Base-by-base conservation (phyloP, 805 yeast species). In the Kodamaea kaohsiungensis region DNA sequence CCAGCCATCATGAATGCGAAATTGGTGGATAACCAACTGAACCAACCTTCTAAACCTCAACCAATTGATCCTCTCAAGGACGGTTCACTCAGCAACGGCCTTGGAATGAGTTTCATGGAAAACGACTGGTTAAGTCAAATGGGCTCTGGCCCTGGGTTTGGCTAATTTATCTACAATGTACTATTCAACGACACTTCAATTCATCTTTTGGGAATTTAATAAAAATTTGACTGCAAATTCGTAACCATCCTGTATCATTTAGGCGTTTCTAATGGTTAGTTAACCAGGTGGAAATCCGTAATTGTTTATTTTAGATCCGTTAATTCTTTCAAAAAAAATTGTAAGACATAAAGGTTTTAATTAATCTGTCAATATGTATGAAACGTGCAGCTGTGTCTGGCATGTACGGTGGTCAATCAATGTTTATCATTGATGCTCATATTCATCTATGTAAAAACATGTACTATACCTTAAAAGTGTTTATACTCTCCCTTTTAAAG, bases 121-220 rank as follows among this genome's bases (percentile, higher is more conserved):
- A 48, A 57, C 40, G 73, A 69, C 53, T 70, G 75, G 75, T 61
- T 69, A 52, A 65, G 67, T 45, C 63, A 63, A 55, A 64, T 70
- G 65, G 74, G 71, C 3, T 59, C 71, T 0, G 72, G 72, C 1
- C 71, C 73, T 2, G 71, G 73, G 10, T 69, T 69, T 50, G 60
- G 58, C 13, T 63, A 51, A 40, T 40, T 38, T 10, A 22, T 40
- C 35, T 40, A 40, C 45, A 19, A 40, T 30, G 35, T 30, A 30
- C 35, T 30, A 30, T 30, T 30, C 35, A 30, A 30, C 35, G 35
- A 30, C 35, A 22, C 18, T 40, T 40, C 45, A 40, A 40, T 40
- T 40, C 45, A 16, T 16, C 45, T 16, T 39, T 40, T 16, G 25
- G 25, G 45, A 19, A 40, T 19, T 40, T 40, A 40, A 40, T 40